Conservation (phyloP, 75 land plant species). For the Sequoiadendron giganteum region DNA sequence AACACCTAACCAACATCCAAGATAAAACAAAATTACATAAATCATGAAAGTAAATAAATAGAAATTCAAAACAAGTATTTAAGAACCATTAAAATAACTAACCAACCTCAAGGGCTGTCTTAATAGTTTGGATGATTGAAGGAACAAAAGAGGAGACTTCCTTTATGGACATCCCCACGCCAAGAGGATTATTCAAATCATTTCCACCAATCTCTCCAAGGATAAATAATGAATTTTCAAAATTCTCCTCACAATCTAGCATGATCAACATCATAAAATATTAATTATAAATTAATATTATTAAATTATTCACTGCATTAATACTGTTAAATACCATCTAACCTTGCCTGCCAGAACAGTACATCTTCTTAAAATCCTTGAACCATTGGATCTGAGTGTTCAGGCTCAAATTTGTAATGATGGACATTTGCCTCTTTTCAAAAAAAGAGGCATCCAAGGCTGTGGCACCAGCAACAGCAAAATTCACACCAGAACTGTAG, state of each 20-base stretch:
- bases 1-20: neutral
- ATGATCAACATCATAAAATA: no score
- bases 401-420: neutral
- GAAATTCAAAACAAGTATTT: no score
- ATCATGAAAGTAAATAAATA: no score
- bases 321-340: neutral
- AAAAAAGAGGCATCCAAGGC: slow-evolving; percentile 11
- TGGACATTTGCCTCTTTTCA: neutral
- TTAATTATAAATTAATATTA: no score
- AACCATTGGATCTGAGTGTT: no score
- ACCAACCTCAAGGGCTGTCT: no score
- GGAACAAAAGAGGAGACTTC: no score
- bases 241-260: neutral
- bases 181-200: neutral
- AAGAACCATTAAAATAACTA: no score
- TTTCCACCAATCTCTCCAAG: slow-evolving; percentile 39
- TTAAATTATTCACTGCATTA: neutral
- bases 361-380: neutral
- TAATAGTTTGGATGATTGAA: no score
- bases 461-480: slow-evolving; percentile 39
- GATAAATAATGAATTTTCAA: slow-evolving; percentile 11
- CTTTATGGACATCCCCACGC: no score
- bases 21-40: no score
- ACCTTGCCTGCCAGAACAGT: neutral
- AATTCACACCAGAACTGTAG: no score